Conservation (phyloP, 768 basidiomycete species). For the Mycena albidolilacea region DNA sequence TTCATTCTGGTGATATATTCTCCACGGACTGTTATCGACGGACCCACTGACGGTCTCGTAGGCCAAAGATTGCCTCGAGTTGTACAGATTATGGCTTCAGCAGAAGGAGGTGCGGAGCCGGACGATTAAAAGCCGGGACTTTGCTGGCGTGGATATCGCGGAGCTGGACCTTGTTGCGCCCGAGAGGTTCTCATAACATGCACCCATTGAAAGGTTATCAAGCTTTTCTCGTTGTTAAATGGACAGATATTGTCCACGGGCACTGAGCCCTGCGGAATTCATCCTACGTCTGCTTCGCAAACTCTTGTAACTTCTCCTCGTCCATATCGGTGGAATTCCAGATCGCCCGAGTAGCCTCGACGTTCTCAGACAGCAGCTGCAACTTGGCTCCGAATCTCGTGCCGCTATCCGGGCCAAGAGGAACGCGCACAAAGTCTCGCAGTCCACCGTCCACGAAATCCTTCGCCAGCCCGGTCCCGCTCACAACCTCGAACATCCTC, state of each 20-base stretch:
- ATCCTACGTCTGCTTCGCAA: conserved; percentile 19
- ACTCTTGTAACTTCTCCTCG: conserved; percentile 33
- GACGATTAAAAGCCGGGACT: conserved; percentile 62
- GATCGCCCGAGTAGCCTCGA: conserved; percentile 41
- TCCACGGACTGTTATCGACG: too few species aligned
- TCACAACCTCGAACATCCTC: conserved; percentile 45
- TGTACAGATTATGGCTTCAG: conserved; percentile 62
- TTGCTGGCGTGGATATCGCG: conserved; percentile 61
- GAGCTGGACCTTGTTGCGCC: conserved; percentile 62
- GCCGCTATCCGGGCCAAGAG: conserved; percentile 44
- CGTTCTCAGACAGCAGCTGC: conserved; percentile 38
- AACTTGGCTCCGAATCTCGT: conserved; percentile 40
- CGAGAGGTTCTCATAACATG: conserved; percentile 3
- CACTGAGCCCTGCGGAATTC: neutral
- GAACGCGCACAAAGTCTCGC: conserved; percentile 41
- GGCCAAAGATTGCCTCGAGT: conserved; percentile 62
- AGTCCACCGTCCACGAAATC: conserved; percentile 34
- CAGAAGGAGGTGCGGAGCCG: conserved; percentile 66
- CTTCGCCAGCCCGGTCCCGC: conserved; percentile 38
- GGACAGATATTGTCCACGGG: too few species aligned
- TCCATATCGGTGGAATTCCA: conserved; percentile 46
- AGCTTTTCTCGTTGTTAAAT: too few species aligned
- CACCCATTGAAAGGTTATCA: too few species aligned
- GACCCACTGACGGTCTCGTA: conserved; percentile 34
- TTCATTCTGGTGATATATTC: conserved; percentile 50